Base-by-base conservation (phyloP, 352 stramenopile species). In the Phytopythium helicoides region DNA sequence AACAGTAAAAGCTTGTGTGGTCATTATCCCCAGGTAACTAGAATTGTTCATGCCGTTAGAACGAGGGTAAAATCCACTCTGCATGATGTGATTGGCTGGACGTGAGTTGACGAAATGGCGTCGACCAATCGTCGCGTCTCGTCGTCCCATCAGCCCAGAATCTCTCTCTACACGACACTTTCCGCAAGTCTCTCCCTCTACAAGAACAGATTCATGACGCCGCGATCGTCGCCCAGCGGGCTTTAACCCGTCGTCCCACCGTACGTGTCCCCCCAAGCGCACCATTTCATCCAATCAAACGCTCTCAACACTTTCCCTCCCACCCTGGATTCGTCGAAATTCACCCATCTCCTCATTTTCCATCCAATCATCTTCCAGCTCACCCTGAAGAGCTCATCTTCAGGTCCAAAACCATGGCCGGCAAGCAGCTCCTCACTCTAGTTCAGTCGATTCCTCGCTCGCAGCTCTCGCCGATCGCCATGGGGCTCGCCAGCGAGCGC, bases 401-500 rank as follows among this genome's bases (percentile, higher is more conserved):
- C 3, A 7, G 6, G 14, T 19, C 10, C 21, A 15, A 33, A 28
- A 18, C 23, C 31, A 12, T 47, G 22, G 25, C 21, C 41, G 3
- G 54, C 7, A 62, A 38, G 3, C 5, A 41, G 34, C 21, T 15
- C 23, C 15, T 11, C 36, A 18, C 21, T 28, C 23, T 18, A 23
- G 35, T 55, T 52, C 37, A 67, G 59, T 52, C 33, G 19, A 44
- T 36, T 23, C 18, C n/a, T 9, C 46, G 9, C 19, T 19, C 16
- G 47, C 15, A 21, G 31, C 25, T 19, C 25, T 23, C 21, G 16
- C 11, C 18, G 53, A 14, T n/a, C 21, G 19, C 37, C 44, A 76
- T 73, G 63, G 51, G 47, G 46, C 55, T 73, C 40, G 65, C 64
- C 44, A 56, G 47, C 51, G 60, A 66, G 48, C 48, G 62, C 44